A percentile compares a stretch with the other conserved stretches of the same genome.
Conservation (phyloP, 2,329 filamentous ascomycete genomes). For the Thielaviopsis ethacetica region DNA sequence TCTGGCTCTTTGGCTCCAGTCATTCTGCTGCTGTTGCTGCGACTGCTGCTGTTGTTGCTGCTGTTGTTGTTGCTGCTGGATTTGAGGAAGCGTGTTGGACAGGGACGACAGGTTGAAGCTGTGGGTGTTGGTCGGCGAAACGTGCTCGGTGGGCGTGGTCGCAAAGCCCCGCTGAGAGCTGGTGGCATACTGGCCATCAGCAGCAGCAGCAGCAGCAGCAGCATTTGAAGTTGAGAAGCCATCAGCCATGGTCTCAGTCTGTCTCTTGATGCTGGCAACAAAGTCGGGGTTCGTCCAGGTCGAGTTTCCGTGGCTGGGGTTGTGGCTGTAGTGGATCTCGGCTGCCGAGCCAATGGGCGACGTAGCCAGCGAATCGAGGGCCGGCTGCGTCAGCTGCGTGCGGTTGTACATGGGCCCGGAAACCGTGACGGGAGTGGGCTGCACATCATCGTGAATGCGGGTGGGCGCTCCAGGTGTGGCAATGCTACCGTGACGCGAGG, state of each 20-base stretch:
- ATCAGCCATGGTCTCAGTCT: background rate
- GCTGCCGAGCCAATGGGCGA: background rate
- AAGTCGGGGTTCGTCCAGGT: slow-evolving; percentile 7
- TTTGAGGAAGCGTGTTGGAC: background rate
- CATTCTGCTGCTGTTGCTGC: too few species aligned
- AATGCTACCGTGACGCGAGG: slow-evolving; percentile 4
- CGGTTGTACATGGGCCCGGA: too few species aligned
- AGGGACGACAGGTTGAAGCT: slow-evolving; percentile 1
- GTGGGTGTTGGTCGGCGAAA: background rate
- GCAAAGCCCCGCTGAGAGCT: background rate
- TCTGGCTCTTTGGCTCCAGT: too few species aligned
- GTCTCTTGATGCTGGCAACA: background rate
- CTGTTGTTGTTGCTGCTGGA: background rate
- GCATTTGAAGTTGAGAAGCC: background rate
- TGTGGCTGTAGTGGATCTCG: background rate
- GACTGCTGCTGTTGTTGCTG: background rate
- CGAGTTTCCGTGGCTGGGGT: background rate
- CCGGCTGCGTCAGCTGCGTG: background rate
- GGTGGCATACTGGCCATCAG: background rate
- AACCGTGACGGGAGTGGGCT: background rate
- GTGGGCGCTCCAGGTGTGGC: background rate
- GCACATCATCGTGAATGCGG: background rate
- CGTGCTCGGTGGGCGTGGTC: background rate
- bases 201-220: background rate
- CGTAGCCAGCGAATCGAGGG: background rate